These are phyloP conservation scores for Myriosclerotinia scirpicola DNA, from an alignment of 2,329 filamentous ascomycete genomes.

Conservation along the genomic window DNA sequence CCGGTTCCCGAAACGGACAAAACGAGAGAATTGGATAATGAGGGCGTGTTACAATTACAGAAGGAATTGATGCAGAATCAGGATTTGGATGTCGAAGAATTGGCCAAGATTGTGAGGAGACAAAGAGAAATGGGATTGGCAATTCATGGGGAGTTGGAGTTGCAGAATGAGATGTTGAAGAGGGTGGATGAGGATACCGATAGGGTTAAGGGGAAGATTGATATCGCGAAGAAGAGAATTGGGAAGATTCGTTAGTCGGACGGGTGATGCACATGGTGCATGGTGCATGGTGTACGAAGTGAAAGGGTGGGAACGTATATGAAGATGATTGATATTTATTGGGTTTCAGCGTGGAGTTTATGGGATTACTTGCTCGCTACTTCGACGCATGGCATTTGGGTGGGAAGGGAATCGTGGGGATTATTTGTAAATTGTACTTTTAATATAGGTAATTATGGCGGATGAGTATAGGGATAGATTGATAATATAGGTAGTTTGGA, in stretches of 20 bases:
- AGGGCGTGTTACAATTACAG: conserved; percentile 72
- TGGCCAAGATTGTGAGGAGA: conserved; percentile 67
- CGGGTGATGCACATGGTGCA: not conserved
- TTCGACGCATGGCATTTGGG: conserved; percentile 1
- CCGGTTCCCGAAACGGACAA: conserved; percentile 73
- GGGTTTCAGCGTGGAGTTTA: conserved; percentile 3
- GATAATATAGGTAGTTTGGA: not conserved
- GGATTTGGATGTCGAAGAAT: conserved; percentile 67
- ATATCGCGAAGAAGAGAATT: conserved; percentile 71
- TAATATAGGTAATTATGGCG: conserved; percentile 1
- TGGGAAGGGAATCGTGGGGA: not conserved
- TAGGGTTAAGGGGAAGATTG: conserved; percentile 65
- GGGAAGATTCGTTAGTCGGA: conserved; percentile 54
- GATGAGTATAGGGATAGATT: not conserved
- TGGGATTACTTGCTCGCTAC: conserved; percentile 10
- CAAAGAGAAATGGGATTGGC: conserved; percentile 77
- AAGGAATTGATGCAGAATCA: conserved; percentile 72
- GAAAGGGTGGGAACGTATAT: not conserved
- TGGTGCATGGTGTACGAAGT: not conserved
- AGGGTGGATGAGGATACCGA: conserved; percentile 66
- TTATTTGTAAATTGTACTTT: conserved; percentile 12
- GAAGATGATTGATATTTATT: not conserved
- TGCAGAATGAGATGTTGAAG: conserved; percentile 70
- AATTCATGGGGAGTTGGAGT: conserved; percentile 71
- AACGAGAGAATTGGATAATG: conserved; percentile 75